Evolutionary conservation across 2,329 filamentous ascomycete species (phyloP).

Genomic region (Diaporthe citri): DNA sequence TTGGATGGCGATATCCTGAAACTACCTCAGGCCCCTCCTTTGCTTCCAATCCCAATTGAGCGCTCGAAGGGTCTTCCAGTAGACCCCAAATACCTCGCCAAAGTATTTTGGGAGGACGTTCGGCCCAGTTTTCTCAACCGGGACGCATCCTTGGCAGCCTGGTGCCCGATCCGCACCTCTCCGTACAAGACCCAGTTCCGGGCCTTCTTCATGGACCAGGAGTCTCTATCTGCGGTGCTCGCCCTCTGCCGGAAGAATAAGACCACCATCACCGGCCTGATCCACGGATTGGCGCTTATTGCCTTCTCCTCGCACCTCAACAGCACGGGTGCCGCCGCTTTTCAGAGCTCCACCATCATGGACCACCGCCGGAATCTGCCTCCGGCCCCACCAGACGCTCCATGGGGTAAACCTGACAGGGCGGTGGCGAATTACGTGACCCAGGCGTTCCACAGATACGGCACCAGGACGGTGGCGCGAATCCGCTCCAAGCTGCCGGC

Average conservation of each 20-base stretch:
- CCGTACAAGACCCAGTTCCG: constrained; percentile 36
- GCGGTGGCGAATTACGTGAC: constrained; percentile 36
- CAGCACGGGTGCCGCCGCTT: constrained; percentile 29
- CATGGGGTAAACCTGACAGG: constrained; percentile 37
- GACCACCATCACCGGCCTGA: constrained; percentile 40
- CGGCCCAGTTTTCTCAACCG: constrained; percentile 37
- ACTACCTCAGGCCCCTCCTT: constrained; percentile 43
- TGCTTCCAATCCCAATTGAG: constrained; percentile 47
- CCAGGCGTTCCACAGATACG: constrained; percentile 41
- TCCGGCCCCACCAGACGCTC: constrained; percentile 32
- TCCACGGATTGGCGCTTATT: constrained; percentile 39
- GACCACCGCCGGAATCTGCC: constrained; percentile 40
- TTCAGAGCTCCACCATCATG: constrained; percentile 39
- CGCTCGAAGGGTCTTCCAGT: constrained; percentile 27
- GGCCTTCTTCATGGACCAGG: constrained; percentile 34
- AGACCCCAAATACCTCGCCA: constrained; percentile 22
- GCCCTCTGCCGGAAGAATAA: constrained; percentile 39
- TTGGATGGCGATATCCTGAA: constrained; percentile 44
- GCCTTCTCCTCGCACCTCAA: constrained; percentile 37
- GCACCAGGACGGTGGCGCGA: constrained; percentile 42
- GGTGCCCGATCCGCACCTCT: constrained; percentile 39
- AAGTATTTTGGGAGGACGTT: constrained; percentile 37
- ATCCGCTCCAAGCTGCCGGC: constrained; percentile 45
- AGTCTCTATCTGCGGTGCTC: constrained; percentile 34
- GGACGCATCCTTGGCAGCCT: constrained; percentile 41